Evolutionary conservation across 305 asterid species (phyloP).

Genomic region (Fraxinus ornus): DNA sequence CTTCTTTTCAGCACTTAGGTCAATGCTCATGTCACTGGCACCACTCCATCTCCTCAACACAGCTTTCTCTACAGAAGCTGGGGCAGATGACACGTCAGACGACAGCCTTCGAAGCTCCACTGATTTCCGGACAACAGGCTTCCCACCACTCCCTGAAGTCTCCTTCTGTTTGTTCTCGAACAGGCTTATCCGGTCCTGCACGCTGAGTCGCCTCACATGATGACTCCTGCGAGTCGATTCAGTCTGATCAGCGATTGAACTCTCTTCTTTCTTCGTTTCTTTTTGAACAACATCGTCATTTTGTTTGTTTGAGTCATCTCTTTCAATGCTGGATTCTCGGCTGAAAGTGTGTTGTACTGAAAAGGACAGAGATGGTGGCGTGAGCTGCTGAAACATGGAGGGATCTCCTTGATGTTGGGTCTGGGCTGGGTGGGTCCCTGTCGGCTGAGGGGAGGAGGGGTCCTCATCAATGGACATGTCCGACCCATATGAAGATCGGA

Average conservation of each 20-base stretch:
- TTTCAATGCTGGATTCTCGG: constrained; percentile 52
- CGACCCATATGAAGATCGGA: constrained; percentile 73
- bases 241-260: constrained; percentile 36
- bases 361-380: constrained; percentile 33
- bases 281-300: constrained; percentile 32
- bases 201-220: constrained; percentile 75
- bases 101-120: constrained; percentile 71
- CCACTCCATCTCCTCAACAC: constrained; percentile 95
- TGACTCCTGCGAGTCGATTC: constrained; percentile 48
- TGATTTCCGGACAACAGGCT: constrained; percentile 57
- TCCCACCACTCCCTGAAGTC: constrained; percentile 53
- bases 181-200: constrained; percentile 81
- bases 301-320: constrained; percentile 39
- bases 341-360: constrained; percentile 29
- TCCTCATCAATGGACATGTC: constrained; percentile 86
- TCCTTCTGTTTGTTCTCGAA: constrained; percentile 93
- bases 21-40: constrained; percentile 89
- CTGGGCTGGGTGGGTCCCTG: constrained; percentile 22
- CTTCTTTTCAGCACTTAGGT: constrained; percentile 69
- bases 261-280: constrained; percentile 41
- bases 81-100: constrained; percentile 58
- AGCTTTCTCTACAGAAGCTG: constrained; percentile 62
- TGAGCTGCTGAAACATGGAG: constrained; percentile 35
- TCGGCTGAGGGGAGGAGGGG: constrained; percentile 38
- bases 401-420: constrained; percentile 19